Evolutionary conservation across 305 asterid genomes (phyloP), one percentile per base, ranked within the genome.

Genomic region (Fraxinus nigra): DNA sequence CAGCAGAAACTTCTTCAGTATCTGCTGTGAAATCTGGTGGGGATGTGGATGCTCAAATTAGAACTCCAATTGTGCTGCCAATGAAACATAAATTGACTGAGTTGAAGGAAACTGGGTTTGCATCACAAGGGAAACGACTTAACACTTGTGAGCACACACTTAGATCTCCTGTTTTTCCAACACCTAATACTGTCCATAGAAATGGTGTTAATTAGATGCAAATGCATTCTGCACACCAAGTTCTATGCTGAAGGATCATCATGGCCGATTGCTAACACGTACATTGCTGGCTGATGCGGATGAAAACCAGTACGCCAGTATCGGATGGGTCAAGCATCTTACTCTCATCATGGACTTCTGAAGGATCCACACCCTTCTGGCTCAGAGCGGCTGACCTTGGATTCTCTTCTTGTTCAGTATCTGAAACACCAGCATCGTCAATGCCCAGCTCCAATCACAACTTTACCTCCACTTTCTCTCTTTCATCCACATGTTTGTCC

Each of bases 361-460:
- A 85, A 82, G 72, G 98, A 97, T 13, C 85, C 90, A 63, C 99
- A 92, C 78, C 90, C 93, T 81, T 86, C 91, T 28, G 88, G 80
- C 76, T 51, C 87, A 14, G 99, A 54, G 65, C 26, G 65, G 54
- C 85, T 92, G 78, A 92, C 95, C 30, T 86, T 97, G 88, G 99
- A 97, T 85, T 93, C 99, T 67, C 79, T 97, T 46, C 97, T 93
- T 80, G 93, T 97, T 90, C 99, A 97, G 87, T 95, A 91, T 86
- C 90, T 97, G 87, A 97, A 97, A 88, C 98, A 97, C 85, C 99
- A 97, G 82, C 99, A 97, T 88, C 98, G 98, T 65, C 98, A 97
- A 79, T 97, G 99, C 86, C 92, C 97, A 38, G 97, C 99, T 83
- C 99, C 99, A 10, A 97, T 97, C 85, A 97, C 99, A 74, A 97